These are phyloP conservation scores for Myxozyma neotropica DNA, from an alignment of 805 yeast genomes.

Conservation along the genomic window DNA sequence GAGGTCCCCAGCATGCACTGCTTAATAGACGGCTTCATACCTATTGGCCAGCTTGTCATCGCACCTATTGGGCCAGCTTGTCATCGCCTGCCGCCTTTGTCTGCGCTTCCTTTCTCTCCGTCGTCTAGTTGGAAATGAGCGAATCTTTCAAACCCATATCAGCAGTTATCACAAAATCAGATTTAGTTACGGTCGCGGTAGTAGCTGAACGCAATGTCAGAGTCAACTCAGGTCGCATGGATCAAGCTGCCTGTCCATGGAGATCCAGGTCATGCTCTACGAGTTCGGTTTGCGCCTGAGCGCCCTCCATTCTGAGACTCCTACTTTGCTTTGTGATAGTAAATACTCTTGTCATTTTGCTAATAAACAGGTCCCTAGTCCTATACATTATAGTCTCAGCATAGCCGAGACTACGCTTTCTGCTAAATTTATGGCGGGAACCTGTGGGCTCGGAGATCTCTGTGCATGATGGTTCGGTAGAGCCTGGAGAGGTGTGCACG, in stretches of 20 bases:
- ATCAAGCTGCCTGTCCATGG: conserved; percentile 76
- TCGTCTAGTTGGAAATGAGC: conserved; percentile 54
- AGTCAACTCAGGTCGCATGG: conserved; percentile 80
- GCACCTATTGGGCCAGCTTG: conserved; percentile 68
- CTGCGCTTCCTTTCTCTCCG: conserved; percentile 62
- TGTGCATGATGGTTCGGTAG: conserved; percentile 48
- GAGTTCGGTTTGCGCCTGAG: conserved; percentile 62
- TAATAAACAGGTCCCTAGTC: conserved; percentile 70
- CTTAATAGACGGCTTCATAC: conserved; percentile 64
- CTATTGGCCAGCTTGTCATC: conserved; percentile 72
- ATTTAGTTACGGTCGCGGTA: conserved; percentile 61
- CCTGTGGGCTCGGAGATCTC: conserved; percentile 55
- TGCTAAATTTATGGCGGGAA: conserved; percentile 58
- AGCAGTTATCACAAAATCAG: conserved; percentile 51
- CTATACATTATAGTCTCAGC: conserved; percentile 66
- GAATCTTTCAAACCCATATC: neutral
- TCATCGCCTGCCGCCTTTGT: conserved; percentile 74
- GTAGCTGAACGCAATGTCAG: conserved; percentile 72
- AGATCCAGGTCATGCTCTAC: conserved; percentile 57
- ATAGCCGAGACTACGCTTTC: conserved; percentile 75
- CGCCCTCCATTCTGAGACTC: conserved; percentile 48
- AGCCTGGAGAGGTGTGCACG: conserved; percentile 66
- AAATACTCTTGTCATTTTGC: conserved; percentile 63
- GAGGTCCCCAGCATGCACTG: conserved; percentile 49
- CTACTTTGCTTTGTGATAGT: conserved; percentile 62